Evolutionary conservation across 1,284 basidiomycete genomes (phyloP), one percentile per base, ranked within the genome.

Genomic region (Golubevia sp.): DNA sequence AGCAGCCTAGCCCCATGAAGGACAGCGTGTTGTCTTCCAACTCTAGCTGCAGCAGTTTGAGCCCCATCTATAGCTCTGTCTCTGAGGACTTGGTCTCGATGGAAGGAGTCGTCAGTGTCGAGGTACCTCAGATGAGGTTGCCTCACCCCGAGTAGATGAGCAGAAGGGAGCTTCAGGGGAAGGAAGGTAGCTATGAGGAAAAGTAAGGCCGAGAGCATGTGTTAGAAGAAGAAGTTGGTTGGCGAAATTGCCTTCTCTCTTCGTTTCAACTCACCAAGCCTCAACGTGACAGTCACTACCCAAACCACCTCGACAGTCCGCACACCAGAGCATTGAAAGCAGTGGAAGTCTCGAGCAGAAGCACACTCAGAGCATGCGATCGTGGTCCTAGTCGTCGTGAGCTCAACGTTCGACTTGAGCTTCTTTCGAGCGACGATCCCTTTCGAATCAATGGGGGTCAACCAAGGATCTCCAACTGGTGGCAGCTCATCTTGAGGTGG

Each of bases 361-460:
- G 15, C n/a, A 51, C 66, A 68, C 7, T 66, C 66, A n/a, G 44
- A 25, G 27, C 67, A 69, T 11, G 21, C 30, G 38, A 69, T 48
- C 15, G 48, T 57, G n/a, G 59, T 69, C 11, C 64, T 56, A 26
- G 61, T 69, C 7, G 49, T 55, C 2, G 49, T 53, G 38, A 69
- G 24, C 52, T 69, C 67, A 15, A 67, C 58, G 49, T 63, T 69
- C 24, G 57, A 61, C 55, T 64, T 63, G 21, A 69, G 60, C 60
- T 69, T 69, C 49, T 62, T 62, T 23, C 67, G 54, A n/a, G 56
- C 49, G 7, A 69, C 59, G 56, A 67, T 69, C 30, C 65, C 64
- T 20, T 61, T 59, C 4, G 67, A 50, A 53, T 69, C 65, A 51
- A 69, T 67, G 3, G 66, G 67, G 13, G 67, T 57, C 15, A 26